Conservation (phyloP, 1,284 basidiomycete species). For the Baeospora myosura region DNA sequence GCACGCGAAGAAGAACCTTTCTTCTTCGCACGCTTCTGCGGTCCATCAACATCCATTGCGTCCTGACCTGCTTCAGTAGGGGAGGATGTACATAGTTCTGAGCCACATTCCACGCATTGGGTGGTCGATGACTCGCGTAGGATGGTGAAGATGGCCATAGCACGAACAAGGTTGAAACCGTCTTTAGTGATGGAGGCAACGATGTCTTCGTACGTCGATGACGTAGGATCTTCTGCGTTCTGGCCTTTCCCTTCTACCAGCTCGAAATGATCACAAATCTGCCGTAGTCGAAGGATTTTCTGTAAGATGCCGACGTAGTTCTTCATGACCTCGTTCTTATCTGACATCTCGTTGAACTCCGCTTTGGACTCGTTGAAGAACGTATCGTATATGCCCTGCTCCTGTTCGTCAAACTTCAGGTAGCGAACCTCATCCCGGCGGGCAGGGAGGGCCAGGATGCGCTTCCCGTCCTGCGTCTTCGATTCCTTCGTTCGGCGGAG, state of each 20-base stretch:
- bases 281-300: constrained; percentile 88
- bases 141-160: constrained; percentile 73
- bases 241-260: constrained; percentile 76
- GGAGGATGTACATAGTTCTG: constrained; percentile 57
- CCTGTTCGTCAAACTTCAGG: constrained; percentile 79
- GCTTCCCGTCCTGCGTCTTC: constrained; percentile 72
- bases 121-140: constrained; percentile 82
- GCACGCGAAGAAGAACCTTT: constrained; percentile 54
- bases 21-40: constrained; percentile 59
- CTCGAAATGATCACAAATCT: constrained; percentile 96
- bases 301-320: constrained; percentile 97
- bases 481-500: constrained; percentile 94
- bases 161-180: constrained; percentile 74
- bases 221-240: constrained; percentile 32
- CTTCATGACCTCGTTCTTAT: constrained; percentile 90
- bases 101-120: constrained; percentile 81
- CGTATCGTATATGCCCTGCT: constrained; percentile 81
- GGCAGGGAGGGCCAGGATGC: constrained; percentile 82
- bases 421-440: constrained; percentile 80
- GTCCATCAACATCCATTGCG: constrained; percentile 42
- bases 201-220: constrained; percentile 66
- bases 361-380: constrained; percentile 86
- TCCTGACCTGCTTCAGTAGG: constrained; percentile 33
- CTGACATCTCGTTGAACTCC: constrained; percentile 81
- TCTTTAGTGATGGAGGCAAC: constrained; percentile 68